A percentile compares a stretch with the other conserved stretches of the same genome.
These are phyloP conservation scores for Saccharomycopsis sp. DNA, from an alignment of 805 yeast genomes.

Conservation along the genomic window DNA sequence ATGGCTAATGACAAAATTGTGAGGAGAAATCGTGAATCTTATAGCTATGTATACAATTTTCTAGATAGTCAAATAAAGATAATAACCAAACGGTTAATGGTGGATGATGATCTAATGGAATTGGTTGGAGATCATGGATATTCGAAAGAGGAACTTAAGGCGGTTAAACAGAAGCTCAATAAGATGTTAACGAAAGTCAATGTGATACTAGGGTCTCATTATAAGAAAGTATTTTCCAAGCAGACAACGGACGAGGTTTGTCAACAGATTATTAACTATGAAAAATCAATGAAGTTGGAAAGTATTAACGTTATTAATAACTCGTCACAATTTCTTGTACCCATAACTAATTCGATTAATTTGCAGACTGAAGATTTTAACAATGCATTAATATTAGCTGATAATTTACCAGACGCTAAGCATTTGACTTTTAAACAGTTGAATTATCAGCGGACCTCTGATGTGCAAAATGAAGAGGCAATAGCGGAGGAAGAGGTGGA, in stretches of 20 bases:
- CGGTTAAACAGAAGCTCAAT: neutral
- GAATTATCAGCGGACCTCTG: neutral
- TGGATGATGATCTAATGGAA: neutral
- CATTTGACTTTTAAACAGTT: constrained; percentile 5
- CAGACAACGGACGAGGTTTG: constrained; percentile 6
- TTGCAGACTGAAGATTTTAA: neutral
- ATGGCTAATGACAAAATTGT: neutral
- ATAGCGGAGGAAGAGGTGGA: neutral
- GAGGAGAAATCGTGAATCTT: neutral
- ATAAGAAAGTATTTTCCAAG: constrained; percentile 4
- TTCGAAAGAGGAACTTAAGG: neutral
- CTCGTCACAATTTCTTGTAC: constrained; percentile 7
- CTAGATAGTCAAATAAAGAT: neutral
- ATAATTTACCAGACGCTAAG: constrained; percentile 8
- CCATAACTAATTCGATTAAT: neutral
- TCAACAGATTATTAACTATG: constrained; percentile 10
- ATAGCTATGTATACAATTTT: neutral
- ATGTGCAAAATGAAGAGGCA: neutral
- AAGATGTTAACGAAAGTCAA: constrained; percentile 3
- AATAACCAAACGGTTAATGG: neutral
- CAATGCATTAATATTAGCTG: neutral
- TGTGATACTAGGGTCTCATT: neutral
- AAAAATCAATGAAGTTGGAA: neutral
- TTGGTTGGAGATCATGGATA: neutral
- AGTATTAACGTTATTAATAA: neutral